Evolutionary conservation across 1,139 yeast species (phyloP), one percentile per base, ranked within the genome.

Genomic region (Candida tunisiensis): DNA sequence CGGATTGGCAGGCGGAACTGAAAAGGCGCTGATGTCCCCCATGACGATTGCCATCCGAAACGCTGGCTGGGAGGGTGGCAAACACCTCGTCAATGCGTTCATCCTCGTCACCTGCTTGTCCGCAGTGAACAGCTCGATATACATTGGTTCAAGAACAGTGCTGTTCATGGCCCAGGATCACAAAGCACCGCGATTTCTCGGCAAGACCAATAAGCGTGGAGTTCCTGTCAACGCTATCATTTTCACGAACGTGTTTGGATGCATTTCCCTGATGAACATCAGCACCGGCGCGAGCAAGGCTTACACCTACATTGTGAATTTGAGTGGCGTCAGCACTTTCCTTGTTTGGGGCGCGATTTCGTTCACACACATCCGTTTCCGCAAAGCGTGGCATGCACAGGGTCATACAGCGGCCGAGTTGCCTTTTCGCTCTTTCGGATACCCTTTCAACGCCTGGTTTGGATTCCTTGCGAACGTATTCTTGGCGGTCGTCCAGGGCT

Each of bases 301-400:
- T 7, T 85, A 83, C 57, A 55, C 64, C 40, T 85, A 93, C 85
- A 65, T 85, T 37, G 65, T 82, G 39, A 80, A 79, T 52, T 72
- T 85, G 26, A 69, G 78, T 24, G 69, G 74, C 12, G 66, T 70
- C 15, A 68, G 72, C 8, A 53, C 67, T 25, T 60, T 69, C 38
- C 49, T 66, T 33, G 58, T 69, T 10, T 69, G 69, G 57, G 52
- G 62, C 8, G 53, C 61, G 32, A 60, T 68, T 31, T 64, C 70
- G 46, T 46, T 57, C 38, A 46, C 61, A 30, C 69, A 65, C 44
- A 54, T 66, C 16, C 50, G 71, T 22, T 68, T 69, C 47, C 56
- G 74, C 31, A 39, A 44, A 15, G 73, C 70, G 1, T 62, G 67
- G 69, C 38, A 42, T 8, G 34, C 41, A 1, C 71, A 65, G 33